These are phyloP conservation scores for Talaromyces amestolkiae DNA, from an alignment of 2,329 filamentous ascomycete species.

Conservation along the genomic window DNA sequence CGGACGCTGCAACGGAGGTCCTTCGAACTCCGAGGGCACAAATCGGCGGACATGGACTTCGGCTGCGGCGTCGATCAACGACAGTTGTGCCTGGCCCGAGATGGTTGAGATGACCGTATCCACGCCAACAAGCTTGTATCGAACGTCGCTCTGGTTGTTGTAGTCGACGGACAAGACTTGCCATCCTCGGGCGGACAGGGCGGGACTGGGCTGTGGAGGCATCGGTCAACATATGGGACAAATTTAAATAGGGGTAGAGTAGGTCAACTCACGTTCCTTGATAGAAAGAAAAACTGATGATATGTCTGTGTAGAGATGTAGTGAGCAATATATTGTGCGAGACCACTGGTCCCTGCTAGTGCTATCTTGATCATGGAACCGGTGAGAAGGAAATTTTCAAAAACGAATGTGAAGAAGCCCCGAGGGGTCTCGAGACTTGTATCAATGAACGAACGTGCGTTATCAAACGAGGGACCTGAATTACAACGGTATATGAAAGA, in stretches of 20 bases:
- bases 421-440: neutral
- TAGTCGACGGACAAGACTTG: conserved; percentile 72
- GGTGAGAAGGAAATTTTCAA: neutral
- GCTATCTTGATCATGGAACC: conserved; percentile 58
- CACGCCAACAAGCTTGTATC: conserved; percentile 66
- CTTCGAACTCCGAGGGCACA: conserved; percentile 74
- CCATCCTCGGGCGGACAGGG: conserved; percentile 46
- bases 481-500: neutral
- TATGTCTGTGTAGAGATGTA: conserved; percentile 61
- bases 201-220: conserved; percentile 34
- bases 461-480: conserved; percentile 4
- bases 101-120: conserved; percentile 75
- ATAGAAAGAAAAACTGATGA: conserved; percentile 68
- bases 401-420: neutral
- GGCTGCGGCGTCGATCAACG: conserved; percentile 69
- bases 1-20: conserved; percentile 56
- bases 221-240: conserved; percentile 15
- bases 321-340: conserved; percentile 58
- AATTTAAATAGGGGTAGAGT: neutral
- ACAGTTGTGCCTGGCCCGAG: conserved; percentile 63
- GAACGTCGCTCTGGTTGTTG: conserved; percentile 55
- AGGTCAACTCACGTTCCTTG: conserved; percentile 49
- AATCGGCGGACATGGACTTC: conserved; percentile 64
- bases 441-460: neutral
- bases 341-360: conserved; percentile 60